phyloP scores from a whole-genome alignment of 495 filamentous ascomycete genomes.

The Neurospora cerealis region DNA sequence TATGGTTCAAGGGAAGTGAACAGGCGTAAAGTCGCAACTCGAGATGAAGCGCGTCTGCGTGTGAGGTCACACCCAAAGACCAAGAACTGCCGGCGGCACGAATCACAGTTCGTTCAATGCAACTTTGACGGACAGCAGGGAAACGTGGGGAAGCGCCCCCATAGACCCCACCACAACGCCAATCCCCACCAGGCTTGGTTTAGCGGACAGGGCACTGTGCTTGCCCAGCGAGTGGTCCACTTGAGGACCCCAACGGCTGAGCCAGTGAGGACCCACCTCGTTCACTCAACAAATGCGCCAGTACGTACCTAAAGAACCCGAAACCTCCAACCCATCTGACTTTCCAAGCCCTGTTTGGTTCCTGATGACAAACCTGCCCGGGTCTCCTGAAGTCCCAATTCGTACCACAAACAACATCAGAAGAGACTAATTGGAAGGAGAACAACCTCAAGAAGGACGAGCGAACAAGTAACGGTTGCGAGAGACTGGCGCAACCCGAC shows the following conservation, averaged over 20 bases:
- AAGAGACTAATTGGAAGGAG: neutral
- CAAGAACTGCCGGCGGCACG: neutral
- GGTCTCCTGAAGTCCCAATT: neutral
- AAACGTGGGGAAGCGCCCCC: neutral
- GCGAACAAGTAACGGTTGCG: neutral
- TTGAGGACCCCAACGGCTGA: neutral
- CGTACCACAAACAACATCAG: neutral
- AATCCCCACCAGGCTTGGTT: neutral
- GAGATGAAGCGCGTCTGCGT: neutral
- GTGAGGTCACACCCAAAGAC: neutral
- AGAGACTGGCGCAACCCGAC: neutral
- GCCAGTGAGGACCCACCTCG: neutral
- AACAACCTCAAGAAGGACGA: neutral
- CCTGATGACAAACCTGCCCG: neutral
- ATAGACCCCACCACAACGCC: neutral
- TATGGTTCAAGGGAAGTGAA: neutral
- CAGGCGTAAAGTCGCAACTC: neutral
- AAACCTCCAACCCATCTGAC: neutral
- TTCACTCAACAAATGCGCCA: neutral
- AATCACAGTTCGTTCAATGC: neutral
- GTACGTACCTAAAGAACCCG: neutral
- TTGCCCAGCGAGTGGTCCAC: neutral
- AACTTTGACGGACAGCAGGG: neutral
- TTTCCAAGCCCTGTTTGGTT: neutral
- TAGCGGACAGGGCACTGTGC: neutral